Evolutionary conservation across 2,329 filamentous ascomycete species (phyloP), one percentile per base, ranked within the genome.

Genomic region (Fusarium sp.): DNA sequence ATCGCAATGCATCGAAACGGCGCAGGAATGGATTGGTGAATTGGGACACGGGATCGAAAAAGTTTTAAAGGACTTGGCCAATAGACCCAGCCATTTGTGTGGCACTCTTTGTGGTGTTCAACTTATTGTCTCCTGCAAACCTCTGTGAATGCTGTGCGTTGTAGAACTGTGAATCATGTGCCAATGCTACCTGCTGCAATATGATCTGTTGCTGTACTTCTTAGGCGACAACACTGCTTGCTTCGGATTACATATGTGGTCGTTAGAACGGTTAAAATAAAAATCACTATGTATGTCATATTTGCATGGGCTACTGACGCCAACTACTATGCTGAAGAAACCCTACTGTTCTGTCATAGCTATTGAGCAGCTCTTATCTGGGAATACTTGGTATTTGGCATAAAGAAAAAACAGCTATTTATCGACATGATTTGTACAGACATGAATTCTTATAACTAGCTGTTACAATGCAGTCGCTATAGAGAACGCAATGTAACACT

Each of bases 11-110:
- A 71, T 75, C 58, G 57, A 66, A 67, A 58, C 69, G 73, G 73
- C 73, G 73, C 73, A 73, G 71, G 73, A 74, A 75, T 75, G 63
- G 73, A 64, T 73, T 74, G 72, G 73, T 74, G 71, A 71, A 75
- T 69, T 75, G 72, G 73, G 67, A 73, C 67, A 66, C 67, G 71
- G 67, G 42, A 63, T 61, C 23, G 23, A 59, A 55, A 51, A 74
- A 73, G 68, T 62, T 65, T 72, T 62, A 18, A 55, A 72, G 63
- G 66, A 74, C 71, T 75, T 68, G 71, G 67, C 74, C 70, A 76
- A 74, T 74, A 73, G 45, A 72, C 66, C 72, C 67, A 73, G 70
- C 73, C 76, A 73, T 76, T 72, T 74, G 70, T 74, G 72, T 74
- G 72, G 72, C 72, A 74, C 69, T 68, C 71, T 67, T 73, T 72